These are phyloP conservation scores for Orobanche coerulescens DNA, from an alignment of 257 asterid genomes.

Conservation along the genomic window DNA sequence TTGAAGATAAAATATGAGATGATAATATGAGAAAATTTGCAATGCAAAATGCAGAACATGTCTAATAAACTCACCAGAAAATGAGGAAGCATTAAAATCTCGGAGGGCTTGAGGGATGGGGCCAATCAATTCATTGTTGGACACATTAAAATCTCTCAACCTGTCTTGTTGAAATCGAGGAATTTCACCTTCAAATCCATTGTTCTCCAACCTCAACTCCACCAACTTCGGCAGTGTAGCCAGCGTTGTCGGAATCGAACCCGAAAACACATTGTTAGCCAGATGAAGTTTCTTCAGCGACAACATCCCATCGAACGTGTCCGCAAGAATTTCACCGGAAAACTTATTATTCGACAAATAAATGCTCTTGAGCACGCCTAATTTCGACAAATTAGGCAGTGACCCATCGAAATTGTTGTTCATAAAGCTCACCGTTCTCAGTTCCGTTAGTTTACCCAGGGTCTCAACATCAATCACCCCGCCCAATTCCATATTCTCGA, in stretches of 20 bases:
- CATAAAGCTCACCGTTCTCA: constrained; percentile 44
- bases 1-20: too few species aligned
- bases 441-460: constrained; percentile 23
- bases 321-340: constrained; percentile 31
- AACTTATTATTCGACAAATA: constrained; percentile 42
- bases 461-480: constrained; percentile 45
- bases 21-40: too few species aligned
- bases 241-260: constrained; percentile 35
- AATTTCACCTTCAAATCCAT: constrained; percentile 39
- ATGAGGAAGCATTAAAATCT: constrained; percentile 30
- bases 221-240: constrained; percentile 35
- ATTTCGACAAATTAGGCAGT: constrained; percentile 31
- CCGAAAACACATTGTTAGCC: constrained; percentile 37
- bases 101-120: constrained; percentile 36
- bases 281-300: constrained; percentile 51
- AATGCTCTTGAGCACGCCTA: constrained; percentile 33
- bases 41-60: too few species aligned
- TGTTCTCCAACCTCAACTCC: constrained; percentile 41
- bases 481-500: constrained; percentile 38
- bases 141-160: constrained; percentile 26
- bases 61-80: constrained; percentile 33
- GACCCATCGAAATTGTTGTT: constrained; percentile 42
- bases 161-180: constrained; percentile 33
- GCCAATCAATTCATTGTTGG: constrained; percentile 47
- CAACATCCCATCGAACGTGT: constrained; percentile 34